Evolutionary conservation across 1,139 yeast species (phyloP).

Genomic region (Komagataea norvegica): DNA sequence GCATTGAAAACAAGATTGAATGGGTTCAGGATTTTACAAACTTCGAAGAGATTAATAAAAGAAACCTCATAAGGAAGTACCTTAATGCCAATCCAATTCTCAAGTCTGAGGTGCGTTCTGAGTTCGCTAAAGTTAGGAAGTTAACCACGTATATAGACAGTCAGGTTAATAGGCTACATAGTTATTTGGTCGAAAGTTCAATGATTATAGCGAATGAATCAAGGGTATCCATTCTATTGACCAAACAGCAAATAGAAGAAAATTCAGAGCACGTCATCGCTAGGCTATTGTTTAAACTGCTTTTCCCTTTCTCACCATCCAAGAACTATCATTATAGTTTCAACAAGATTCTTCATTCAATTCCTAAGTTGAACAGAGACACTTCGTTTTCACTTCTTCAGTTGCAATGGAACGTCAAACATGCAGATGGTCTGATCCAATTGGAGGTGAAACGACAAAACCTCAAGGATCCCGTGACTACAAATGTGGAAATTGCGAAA

Average conservation of each 20-base stretch:
- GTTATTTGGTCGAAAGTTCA: background rate
- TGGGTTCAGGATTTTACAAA: constrained; percentile 78
- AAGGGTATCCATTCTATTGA: constrained; percentile 5
- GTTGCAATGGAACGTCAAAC: constrained; percentile 19
- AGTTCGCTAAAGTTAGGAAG: constrained; percentile 13
- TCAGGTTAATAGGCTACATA: constrained; percentile 10
- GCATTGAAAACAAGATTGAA: constrained; percentile 34
- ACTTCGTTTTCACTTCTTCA: constrained; percentile 17
- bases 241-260: constrained; percentile 7
- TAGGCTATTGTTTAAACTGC: constrained; percentile 20
- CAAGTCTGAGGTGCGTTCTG: constrained; percentile 7
- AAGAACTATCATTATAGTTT: constrained; percentile 23
- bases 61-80: constrained; percentile 45
- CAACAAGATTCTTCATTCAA: constrained; percentile 14
- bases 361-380: constrained; percentile 8
- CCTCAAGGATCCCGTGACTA: constrained; percentile 10
- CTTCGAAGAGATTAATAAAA: constrained; percentile 46
- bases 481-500: constrained; percentile 8
- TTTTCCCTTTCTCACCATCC: constrained; percentile 24
- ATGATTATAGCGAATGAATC: background rate
- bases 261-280: constrained; percentile 20
- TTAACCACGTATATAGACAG: constrained; percentile 13
- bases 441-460: constrained; percentile 18
- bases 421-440: background rate
- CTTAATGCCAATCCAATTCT: constrained; percentile 14